Percentiles rank a stretch among this genome's conserved stretches.
Evolutionary conservation across 495 filamentous ascomycete species (phyloP).

Genomic region (Rhypophila decipiens): DNA sequence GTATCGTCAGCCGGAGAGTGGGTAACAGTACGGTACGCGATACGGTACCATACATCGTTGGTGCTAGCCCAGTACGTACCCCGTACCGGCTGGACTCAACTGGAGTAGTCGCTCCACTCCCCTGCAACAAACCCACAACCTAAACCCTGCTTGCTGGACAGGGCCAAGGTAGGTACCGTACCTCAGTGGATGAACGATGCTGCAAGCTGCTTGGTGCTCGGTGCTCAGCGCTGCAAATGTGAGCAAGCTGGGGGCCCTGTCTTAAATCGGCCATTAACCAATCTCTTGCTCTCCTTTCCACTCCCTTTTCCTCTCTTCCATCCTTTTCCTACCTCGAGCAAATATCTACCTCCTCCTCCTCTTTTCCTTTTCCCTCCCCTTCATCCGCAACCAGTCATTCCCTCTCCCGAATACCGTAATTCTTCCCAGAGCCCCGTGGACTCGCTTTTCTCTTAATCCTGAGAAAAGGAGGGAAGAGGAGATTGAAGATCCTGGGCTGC

Average conservation of each 20-base stretch:
- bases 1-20: not conserved
- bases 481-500: slow-evolving; percentile 29
- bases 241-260: slow-evolving; percentile 33
- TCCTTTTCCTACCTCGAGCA: slow-evolving; percentile 52
- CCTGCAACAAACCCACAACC: slow-evolving; percentile 7
- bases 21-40: not conserved
- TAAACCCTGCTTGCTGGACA: slow-evolving; percentile 19
- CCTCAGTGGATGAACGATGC: slow-evolving; percentile 21
- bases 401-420: slow-evolving; percentile 31
- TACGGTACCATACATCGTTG: not conserved
- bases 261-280: slow-evolving; percentile 48
- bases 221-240: slow-evolving; percentile 17
- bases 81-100: slow-evolving; percentile 17
- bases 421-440: slow-evolving; percentile 29
- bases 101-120: slow-evolving; percentile 12
- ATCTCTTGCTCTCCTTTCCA: slow-evolving; percentile 41
- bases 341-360: slow-evolving; percentile 49
- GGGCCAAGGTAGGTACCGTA: slow-evolving; percentile 13
- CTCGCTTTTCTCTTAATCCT: slow-evolving; percentile 26
- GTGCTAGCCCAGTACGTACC: not conserved
- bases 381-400: slow-evolving; percentile 53
- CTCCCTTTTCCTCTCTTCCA: slow-evolving; percentile 49
- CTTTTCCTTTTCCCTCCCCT: slow-evolving; percentile 42
- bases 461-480: slow-evolving; percentile 37
- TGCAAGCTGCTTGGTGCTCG: slow-evolving; percentile 26